phyloP scores from a whole-genome alignment of 2,329 filamentous ascomycete genomes.

The Ophiostoma sp. region DNA sequence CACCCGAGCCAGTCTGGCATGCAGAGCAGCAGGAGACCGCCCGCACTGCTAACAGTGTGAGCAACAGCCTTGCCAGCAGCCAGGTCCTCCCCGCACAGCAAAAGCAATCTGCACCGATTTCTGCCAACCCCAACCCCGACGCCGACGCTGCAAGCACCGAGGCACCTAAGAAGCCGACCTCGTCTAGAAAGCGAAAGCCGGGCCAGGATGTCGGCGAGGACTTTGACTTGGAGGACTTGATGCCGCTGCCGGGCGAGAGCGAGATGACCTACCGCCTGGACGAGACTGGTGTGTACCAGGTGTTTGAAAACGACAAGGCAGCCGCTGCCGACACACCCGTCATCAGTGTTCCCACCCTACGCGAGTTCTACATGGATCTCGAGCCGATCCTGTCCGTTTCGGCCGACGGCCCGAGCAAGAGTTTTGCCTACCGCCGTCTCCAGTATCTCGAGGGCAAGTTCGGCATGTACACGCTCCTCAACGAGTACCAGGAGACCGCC shows the following conservation, averaged over 20 bases:
- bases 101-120: not conserved
- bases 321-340: slow-evolving; percentile 61
- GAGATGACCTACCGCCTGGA: slow-evolving; percentile 75
- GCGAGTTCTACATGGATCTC: slow-evolving; percentile 93
- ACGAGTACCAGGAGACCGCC: slow-evolving; percentile 96
- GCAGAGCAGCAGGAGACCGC: slow-evolving; percentile 41
- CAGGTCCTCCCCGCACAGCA: slow-evolving; percentile 35
- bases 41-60: slow-evolving; percentile 35
- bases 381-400: slow-evolving; percentile 83
- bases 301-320: slow-evolving; percentile 67
- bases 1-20: slow-evolving; percentile 86
- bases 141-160: slow-evolving; percentile 16
- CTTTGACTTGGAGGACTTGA: slow-evolving; percentile 72
- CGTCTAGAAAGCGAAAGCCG: slow-evolving; percentile 67
- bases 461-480: slow-evolving; percentile 85
- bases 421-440: slow-evolving; percentile 88
- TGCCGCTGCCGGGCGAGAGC: slow-evolving; percentile 65
- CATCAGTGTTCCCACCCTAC: slow-evolving; percentile 79
- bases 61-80: slow-evolving; percentile 40
- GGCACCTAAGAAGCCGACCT: slow-evolving; percentile 25
- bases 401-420: slow-evolving; percentile 92
- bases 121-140: not conserved
- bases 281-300: slow-evolving; percentile 81
- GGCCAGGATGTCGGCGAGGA: slow-evolving; percentile 89
- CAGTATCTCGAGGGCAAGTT: slow-evolving; percentile 97